Evolutionary conservation across 352 stramenopile species (phyloP).

Genomic region (Globisporangium polare): DNA sequence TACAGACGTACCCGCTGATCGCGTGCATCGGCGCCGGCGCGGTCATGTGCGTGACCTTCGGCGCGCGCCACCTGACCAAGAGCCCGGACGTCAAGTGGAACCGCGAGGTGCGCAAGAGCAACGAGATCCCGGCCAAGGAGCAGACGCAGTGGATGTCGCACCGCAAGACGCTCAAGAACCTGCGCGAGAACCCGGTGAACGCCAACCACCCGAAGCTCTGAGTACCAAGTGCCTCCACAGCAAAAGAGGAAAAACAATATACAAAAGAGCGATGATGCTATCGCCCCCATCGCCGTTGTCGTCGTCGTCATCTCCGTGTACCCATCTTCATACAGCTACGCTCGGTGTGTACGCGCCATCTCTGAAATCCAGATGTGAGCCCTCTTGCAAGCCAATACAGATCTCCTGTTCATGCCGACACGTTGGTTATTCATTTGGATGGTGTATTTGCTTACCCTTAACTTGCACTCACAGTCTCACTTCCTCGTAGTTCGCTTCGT

Average conservation of each 20-base stretch:
- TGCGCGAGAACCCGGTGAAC: conserved; percentile 46
- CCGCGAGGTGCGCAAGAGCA: conserved; percentile 53
- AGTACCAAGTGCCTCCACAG: not conserved
- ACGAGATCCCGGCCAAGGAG: conserved; percentile 40
- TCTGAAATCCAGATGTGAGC: not conserved
- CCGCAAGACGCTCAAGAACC: conserved; percentile 35
- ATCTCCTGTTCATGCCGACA: conserved; percentile 7
- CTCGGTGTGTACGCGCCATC: not conserved
- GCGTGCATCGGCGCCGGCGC: conserved; percentile 31
- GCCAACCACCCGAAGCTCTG: conserved; percentile 1
- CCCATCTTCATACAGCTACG: not conserved
- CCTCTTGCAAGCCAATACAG: conserved; percentile 16
- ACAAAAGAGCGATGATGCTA: conserved; percentile 10
- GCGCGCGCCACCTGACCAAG: conserved; percentile 44
- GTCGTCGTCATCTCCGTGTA: not conserved
- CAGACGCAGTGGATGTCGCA: conserved; percentile 47
- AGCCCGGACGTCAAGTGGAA: conserved; percentile 62
- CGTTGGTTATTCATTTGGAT: not conserved
- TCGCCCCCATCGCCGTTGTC: not conserved
- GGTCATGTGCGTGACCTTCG: conserved; percentile 35
- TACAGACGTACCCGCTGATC: conserved; percentile 50
- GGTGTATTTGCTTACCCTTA: not conserved
- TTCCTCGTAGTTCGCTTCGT: conserved; percentile 42
- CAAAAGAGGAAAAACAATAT: conserved; percentile 3
- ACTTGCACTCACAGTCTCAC: not conserved